phyloP scores from a whole-genome alignment of 805 yeast genomes.

The Pichia kluyveri region DNA sequence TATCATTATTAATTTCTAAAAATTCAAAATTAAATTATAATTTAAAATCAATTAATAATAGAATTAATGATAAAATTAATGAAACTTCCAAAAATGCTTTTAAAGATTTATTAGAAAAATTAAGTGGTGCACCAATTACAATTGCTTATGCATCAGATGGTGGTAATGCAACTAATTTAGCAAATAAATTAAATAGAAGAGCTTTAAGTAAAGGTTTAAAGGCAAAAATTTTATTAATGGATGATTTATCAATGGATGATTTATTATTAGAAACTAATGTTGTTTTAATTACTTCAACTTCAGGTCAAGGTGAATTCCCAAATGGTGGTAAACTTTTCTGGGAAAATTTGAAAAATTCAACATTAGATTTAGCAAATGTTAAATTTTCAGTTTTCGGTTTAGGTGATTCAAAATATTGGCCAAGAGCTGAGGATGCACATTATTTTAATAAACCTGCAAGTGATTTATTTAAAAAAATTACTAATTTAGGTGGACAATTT shows the following conservation, averaged over 20 bases:
- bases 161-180: conserved; percentile 78
- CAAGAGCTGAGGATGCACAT: conserved; percentile 89
- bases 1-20: conserved; percentile 63
- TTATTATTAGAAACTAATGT: conserved; percentile 62
- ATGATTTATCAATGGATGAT: conserved; percentile 65
- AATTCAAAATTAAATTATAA: conserved; percentile 73
- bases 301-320: conserved; percentile 85
- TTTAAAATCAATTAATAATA: conserved; percentile 56
- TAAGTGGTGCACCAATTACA: conserved; percentile 87
- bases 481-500: conserved; percentile 63
- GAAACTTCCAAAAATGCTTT: conserved; percentile 70
- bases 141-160: conserved; percentile 88
- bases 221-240: conserved; percentile 57
- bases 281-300: conserved; percentile 62
- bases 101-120: conserved; percentile 68
- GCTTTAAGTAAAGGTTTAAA: conserved; percentile 75
- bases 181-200: conserved; percentile 67
- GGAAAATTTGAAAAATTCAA: conserved; percentile 62
- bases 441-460: conserved; percentile 87
- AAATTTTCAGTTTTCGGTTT: conserved; percentile 62
- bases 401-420: conserved; percentile 90
- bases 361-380: conserved; percentile 52
- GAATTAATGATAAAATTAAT: conserved; percentile 41
- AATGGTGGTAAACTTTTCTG: conserved; percentile 71
- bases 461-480: conserved; percentile 60